phyloP scores from a whole-genome alignment of 129 eudicot genomes.

The Flaveria robusta region DNA sequence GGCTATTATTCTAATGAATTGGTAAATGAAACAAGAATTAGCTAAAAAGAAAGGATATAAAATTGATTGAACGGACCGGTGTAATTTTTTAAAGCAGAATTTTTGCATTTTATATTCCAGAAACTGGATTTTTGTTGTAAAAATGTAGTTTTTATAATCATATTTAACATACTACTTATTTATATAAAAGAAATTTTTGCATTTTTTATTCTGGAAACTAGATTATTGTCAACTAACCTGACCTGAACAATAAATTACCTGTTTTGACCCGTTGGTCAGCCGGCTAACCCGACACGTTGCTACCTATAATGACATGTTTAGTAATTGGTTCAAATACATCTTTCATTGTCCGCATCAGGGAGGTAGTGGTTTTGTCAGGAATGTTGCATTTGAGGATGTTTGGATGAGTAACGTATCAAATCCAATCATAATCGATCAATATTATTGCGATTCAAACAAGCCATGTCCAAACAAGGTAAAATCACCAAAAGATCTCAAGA shows the following conservation, averaged over 20 bases:
- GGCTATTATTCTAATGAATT: not conserved
- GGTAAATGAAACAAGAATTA: not conserved
- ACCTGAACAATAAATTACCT: not conserved
- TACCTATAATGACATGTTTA: not conserved
- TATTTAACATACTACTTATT: not conserved
- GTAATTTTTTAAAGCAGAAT: not conserved
- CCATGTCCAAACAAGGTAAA: constrained; percentile 77
- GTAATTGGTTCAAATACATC: not conserved
- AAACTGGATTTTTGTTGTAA: not conserved
- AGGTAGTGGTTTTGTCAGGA: constrained; percentile 76
- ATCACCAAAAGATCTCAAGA: not conserved
- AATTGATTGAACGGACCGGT: not conserved
- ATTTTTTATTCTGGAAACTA: not conserved
- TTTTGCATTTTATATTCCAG: not conserved
- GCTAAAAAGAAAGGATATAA: not conserved
- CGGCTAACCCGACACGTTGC: not conserved
- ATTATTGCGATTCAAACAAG: constrained; percentile 68
- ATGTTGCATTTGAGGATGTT: constrained; percentile 57
- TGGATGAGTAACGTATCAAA: constrained; percentile 80
- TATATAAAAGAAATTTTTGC: not conserved
- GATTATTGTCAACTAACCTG: not conserved
- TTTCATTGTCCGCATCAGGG: constrained; percentile 48
- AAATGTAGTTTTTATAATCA: not conserved
- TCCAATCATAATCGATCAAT: constrained; percentile 89
- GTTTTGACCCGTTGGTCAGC: not conserved